Percentiles rank a stretch among this genome's conserved stretches.
These are phyloP conservation scores for Hemileccinum rubropunctum DNA, from an alignment of 768 basidiomycete genomes.

Conservation along the genomic window DNA sequence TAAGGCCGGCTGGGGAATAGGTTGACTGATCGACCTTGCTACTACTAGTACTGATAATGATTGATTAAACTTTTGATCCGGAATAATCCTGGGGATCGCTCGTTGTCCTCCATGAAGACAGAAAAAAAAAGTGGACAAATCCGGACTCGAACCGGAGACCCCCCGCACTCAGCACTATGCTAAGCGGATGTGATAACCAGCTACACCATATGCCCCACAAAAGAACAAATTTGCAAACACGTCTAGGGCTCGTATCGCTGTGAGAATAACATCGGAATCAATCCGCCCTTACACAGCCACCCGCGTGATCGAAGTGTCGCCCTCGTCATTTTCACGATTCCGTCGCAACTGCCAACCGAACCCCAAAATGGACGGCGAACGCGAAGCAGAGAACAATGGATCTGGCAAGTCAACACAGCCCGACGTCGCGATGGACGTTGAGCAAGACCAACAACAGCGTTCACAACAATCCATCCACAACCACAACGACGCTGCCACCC, in stretches of 20 bases:
- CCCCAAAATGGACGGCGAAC: constrained; percentile 24
- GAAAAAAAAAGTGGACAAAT: constrained; percentile 32
- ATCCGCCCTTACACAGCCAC: constrained; percentile 20
- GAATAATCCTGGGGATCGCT: too few relatives aligned
- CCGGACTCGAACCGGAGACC: constrained; percentile 41
- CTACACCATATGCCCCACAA: constrained; percentile 37
- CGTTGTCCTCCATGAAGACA: too few relatives aligned
- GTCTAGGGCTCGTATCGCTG: too few relatives aligned
- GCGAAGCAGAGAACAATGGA: constrained; percentile 4
- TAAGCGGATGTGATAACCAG: constrained; percentile 42
- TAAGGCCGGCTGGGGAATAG: too few relatives aligned
- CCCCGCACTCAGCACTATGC: constrained; percentile 35
- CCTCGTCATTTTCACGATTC: constrained; percentile 28
- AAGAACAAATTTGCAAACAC: too few relatives aligned
- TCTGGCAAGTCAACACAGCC: background rate
- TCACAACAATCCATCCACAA: constrained; percentile 1
- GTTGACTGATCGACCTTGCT: too few relatives aligned
- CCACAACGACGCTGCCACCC: constrained; percentile 1
- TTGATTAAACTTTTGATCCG: too few relatives aligned
- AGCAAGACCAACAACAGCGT: constrained; percentile 12
- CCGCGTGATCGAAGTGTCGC: constrained; percentile 21
- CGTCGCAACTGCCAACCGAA: constrained; percentile 11
- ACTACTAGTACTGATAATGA: too few relatives aligned
- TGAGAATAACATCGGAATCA: constrained; percentile 5
- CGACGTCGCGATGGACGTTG: constrained; percentile 23